Evolutionary conservation across 2,329 filamentous ascomycete species (phyloP).

Genomic region (Penicillium glabrum): DNA sequence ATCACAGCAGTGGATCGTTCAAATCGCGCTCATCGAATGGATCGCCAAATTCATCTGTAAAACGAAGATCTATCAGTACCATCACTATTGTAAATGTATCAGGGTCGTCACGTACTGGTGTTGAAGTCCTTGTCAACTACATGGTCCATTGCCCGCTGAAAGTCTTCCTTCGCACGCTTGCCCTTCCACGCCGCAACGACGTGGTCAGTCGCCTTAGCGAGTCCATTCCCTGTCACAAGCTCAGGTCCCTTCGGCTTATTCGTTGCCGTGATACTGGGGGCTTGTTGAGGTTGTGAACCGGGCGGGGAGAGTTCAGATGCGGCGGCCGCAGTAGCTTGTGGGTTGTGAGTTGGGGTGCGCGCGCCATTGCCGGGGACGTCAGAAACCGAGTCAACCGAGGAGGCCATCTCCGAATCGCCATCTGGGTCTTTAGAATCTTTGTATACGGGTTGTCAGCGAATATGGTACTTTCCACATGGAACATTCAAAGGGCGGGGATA

Average conservation of each 20-base stretch:
- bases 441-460: not conserved
- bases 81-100: not conserved
- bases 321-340: constrained; percentile 24
- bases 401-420: constrained; percentile 59
- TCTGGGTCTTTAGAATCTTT: constrained; percentile 46
- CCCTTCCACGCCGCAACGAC: constrained; percentile 56
- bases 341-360: constrained; percentile 42
- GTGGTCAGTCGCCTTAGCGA: constrained; percentile 35
- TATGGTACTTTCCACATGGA: not conserved
- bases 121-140: constrained; percentile 55
- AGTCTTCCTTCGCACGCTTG: constrained; percentile 59
- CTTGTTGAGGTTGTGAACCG: constrained; percentile 47
- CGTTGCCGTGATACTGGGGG: constrained; percentile 4
- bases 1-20: constrained; percentile 24
- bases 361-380: constrained; percentile 40
- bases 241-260: constrained; percentile 3
- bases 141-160: constrained; percentile 49
- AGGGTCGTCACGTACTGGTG: constrained; percentile 37
- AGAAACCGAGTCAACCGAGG: constrained; percentile 41
- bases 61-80: not conserved
- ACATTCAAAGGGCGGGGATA: not conserved
- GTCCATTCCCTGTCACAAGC: not conserved
- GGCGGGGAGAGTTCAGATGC: constrained; percentile 56
- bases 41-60: constrained; percentile 47
- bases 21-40: constrained; percentile 46